These are phyloP conservation scores for Yarrowia phangngaensis DNA, from an alignment of 805 yeast species.

Conservation along the genomic window DNA sequence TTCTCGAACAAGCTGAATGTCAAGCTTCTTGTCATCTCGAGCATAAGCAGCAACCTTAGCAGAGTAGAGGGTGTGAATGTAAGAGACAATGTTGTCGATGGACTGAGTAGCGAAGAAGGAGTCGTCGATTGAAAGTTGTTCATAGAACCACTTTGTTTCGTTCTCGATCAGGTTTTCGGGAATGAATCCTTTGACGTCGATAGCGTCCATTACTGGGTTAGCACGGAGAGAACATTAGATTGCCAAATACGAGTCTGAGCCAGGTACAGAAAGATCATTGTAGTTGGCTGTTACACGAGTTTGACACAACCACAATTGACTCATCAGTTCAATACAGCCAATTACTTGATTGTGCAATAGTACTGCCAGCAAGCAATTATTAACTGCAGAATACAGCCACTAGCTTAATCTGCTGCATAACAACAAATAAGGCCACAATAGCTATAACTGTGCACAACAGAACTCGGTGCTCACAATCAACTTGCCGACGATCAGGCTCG, in stretches of 20 bases:
- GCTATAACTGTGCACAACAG: too few relatives aligned
- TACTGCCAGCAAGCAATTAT: too few relatives aligned
- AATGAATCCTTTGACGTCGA: conserved; percentile 81
- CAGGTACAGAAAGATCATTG: not conserved
- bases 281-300: not conserved
- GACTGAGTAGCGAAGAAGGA: conserved; percentile 85
- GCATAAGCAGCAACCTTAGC: conserved; percentile 89
- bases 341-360: too few relatives aligned
- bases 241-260: conserved; percentile 28
- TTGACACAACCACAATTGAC: not conserved
- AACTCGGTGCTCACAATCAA: too few relatives aligned
- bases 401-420: too few relatives aligned
- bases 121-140: conserved; percentile 83
- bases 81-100: conserved; percentile 72
- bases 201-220: conserved; percentile 60
- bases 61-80: conserved; percentile 84
- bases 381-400: too few relatives aligned
- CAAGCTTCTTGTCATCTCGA: conserved; percentile 51
- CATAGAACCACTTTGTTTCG: conserved; percentile 88
- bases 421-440: too few relatives aligned
- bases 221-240: not conserved
- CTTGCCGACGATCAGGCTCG: too few relatives aligned
- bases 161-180: conserved; percentile 82
- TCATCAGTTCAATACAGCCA: too few relatives aligned
- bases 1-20: conserved; percentile 76